Conservation (phyloP, 495 filamentous ascomycete genomes). For the Tetracladium setigerum region DNA sequence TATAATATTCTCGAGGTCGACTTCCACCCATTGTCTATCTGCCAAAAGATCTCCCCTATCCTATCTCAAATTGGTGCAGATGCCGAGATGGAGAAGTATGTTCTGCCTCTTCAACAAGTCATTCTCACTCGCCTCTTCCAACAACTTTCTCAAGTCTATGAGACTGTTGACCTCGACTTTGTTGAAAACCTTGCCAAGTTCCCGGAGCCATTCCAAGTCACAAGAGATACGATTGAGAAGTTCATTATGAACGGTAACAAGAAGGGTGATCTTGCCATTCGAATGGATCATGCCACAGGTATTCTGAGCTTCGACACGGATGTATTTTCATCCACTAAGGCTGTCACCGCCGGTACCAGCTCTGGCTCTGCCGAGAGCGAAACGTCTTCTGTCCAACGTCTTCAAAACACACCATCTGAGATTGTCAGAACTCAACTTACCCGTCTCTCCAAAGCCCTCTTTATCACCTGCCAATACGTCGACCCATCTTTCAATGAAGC, state of each 20-base stretch:
- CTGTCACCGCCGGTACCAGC: conserved; percentile 74
- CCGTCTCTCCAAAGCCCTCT: conserved; percentile 84
- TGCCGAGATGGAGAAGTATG: conserved; percentile 93
- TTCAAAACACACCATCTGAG: conserved; percentile 95
- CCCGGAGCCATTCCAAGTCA: conserved; percentile 94
- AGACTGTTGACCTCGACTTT: conserved; percentile 91
- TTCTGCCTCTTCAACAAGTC: conserved; percentile 91
- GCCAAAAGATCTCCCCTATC: conserved; percentile 97
- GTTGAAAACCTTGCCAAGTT: conserved; percentile 92
- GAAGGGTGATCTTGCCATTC: conserved; percentile 96
- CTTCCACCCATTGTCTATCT: conserved; percentile 97
- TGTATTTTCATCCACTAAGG: conserved; percentile 95
- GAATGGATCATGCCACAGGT: conserved; percentile 89
- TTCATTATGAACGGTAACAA: conserved; percentile 99
- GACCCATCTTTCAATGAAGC: conserved; percentile 79
- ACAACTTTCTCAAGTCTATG: conserved; percentile 97
- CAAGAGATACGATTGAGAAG: conserved; percentile 88
- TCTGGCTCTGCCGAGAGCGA: conserved; percentile 88
- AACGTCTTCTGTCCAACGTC: conserved; percentile 76
- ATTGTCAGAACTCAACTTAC: conserved; percentile 93
- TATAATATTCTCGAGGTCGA: conserved; percentile 99
- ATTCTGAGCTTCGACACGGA: conserved; percentile 96
- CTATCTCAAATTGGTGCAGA: conserved; percentile 89
- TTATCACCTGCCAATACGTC: conserved; percentile 89
- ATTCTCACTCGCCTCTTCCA: conserved; percentile 97